Evolutionary conservation across 768 basidiomycete species (phyloP).

Genomic region (Hirschioporus abietinus): DNA sequence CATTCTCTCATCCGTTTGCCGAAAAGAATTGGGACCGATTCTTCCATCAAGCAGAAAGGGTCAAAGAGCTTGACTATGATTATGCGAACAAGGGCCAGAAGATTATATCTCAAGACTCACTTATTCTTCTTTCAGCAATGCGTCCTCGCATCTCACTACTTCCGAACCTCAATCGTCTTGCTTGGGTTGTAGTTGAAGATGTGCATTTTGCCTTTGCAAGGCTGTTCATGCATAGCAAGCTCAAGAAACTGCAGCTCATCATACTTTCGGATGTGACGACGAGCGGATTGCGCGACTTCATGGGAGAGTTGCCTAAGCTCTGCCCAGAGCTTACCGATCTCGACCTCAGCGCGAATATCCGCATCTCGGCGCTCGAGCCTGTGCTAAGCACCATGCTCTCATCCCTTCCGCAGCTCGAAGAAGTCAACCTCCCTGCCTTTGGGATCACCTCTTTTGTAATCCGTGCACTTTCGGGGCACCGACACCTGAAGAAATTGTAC

Average conservation of each 20-base stretch:
- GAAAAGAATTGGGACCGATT: constrained; percentile 4
- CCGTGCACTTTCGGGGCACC: neutral
- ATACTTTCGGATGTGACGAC: neutral
- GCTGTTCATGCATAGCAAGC: neutral
- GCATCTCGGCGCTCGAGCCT: neutral
- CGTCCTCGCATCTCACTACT: neutral
- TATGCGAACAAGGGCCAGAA: neutral
- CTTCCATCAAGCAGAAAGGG: neutral
- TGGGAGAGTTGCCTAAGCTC: neutral
- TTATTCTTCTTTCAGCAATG: neutral
- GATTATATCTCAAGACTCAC: neutral
- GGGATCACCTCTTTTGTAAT: constrained; percentile 1
- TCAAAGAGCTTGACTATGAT: neutral
- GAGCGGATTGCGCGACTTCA: neutral
- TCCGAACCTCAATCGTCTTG: constrained; percentile 2
- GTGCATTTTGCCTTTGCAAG: neutral
- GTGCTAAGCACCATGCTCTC: neutral
- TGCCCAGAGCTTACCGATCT: neutral
- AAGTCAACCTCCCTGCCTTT: constrained; percentile 4
- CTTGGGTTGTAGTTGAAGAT: neutral
- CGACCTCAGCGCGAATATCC: neutral
- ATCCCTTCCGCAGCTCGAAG: neutral
- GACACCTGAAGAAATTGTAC: neutral
- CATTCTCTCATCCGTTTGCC: constrained; percentile 1
- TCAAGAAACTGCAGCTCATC: neutral